A percentile compares a stretch with the other conserved stretches of the same genome.
Conservation (phyloP, 495 filamentous ascomycete genomes). For the Daldinia childiae region DNA sequence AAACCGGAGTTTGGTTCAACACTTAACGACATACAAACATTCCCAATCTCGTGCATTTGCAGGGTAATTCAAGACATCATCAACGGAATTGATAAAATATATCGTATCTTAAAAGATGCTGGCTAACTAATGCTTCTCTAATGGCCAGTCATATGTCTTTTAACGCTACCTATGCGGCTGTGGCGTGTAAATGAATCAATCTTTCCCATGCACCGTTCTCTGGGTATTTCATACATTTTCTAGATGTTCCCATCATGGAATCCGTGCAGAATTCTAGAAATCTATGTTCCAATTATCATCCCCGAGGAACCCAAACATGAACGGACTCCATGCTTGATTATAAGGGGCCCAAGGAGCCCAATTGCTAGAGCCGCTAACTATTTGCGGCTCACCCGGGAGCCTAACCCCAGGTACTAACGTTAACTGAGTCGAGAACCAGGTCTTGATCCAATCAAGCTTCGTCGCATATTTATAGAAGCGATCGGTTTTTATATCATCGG, state of each 20-base stretch:
- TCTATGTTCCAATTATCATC: conserved; percentile 38
- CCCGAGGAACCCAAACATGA: conserved; percentile 36
- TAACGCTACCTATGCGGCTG: not conserved
- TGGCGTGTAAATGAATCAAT: not conserved
- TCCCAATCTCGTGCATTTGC: too few relatives aligned
- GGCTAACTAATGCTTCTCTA: not conserved
- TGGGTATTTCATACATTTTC: not conserved
- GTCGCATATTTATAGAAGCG: conserved; percentile 25
- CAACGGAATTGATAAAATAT: not conserved
- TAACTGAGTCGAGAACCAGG: conserved; percentile 31
- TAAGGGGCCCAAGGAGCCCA: conserved; percentile 26
- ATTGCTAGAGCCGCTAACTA: not conserved
- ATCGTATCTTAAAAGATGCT: not conserved
- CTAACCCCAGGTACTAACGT: not conserved
- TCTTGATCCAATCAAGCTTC: conserved; percentile 37
- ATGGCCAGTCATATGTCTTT: not conserved
- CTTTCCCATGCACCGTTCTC: not conserved
- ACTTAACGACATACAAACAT: not conserved
- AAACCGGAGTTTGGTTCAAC: not conserved
- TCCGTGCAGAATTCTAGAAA: conserved; percentile 15
- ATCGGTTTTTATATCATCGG: conserved; percentile 30
- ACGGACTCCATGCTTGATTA: conserved; percentile 34
- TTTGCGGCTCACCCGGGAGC: conserved; percentile 5
- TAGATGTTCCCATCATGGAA: too few relatives aligned
- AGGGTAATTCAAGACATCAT: not conserved